Base-by-base conservation (phyloP, 495 filamentous ascomycete species). In the Xylaria curta region DNA sequence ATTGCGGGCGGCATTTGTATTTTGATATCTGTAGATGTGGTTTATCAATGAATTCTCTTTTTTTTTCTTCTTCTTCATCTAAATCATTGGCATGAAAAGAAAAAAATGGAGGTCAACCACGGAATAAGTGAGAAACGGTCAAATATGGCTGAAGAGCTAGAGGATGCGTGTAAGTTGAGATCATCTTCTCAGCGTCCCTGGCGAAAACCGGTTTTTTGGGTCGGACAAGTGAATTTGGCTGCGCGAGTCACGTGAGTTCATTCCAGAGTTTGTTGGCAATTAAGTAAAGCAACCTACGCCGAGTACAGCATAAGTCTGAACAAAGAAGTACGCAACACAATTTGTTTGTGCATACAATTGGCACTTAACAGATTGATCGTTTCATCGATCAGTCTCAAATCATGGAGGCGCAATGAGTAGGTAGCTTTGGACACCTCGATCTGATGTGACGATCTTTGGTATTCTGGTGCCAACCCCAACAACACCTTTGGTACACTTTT, bases 1-100 rank as follows among this genome's bases (percentile, higher is more conserved):
- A 76, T 74, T 31, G 68, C 47, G 69, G 77, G 78, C 13, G 74
- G 56, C 76, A 79, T 79, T 56, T 15, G 53, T 36, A 24, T 44
- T 59, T 59, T 56, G 38, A 36, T 61, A 56, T 61, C 65, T 58
- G 28, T 31, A 51, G 0, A 46, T 58, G 26, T 26, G 40, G 26
- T 31, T 61, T 40, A 42, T 33, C 17, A 33, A 44, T 38, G 7
- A 17, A 1, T 60, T 56, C 19, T 24, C 17, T 0, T 19, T 42
- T 42, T 26, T 1, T 19, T 42, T 0, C 9, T 42, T 42, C 19
- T 1, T 19, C 28, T 42, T 19, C 3, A 36, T 49, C 24, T 51
- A 28, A 3, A 51, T 15, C 58, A 36, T 60, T 6, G 12, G 26
- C 38, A 49, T 21, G 19, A 33, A 17, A 12, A 10, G 4, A 17